phyloP scores from a whole-genome alignment of 805 yeast species.

The Brettanomyces bruxellensis region DNA sequence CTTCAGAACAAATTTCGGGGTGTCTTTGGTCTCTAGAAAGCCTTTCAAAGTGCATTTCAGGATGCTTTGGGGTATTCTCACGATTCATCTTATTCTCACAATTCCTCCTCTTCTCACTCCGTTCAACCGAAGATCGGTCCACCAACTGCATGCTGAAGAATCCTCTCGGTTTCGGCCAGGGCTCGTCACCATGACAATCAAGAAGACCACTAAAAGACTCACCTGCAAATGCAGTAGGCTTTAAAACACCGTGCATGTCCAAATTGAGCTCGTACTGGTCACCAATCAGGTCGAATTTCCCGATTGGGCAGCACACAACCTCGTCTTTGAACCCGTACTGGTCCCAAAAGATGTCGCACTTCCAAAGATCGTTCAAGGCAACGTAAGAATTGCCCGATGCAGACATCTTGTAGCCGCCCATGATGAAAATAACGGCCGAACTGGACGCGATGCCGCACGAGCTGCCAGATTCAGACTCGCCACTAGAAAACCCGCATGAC shows the following conservation, averaged over 20 bases:
- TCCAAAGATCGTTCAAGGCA: conserved; percentile 28
- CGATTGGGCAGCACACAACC: conserved; percentile 22
- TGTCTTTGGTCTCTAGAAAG: too few species aligned
- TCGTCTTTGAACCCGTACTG: conserved; percentile 23
- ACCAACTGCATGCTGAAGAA: conserved; percentile 18
- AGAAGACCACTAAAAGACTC: neutral
- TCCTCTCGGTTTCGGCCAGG: conserved; percentile 26
- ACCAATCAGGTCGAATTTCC: conserved; percentile 19
- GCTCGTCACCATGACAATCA: neutral
- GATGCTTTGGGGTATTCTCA: neutral
- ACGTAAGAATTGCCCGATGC: conserved; percentile 21
- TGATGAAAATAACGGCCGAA: conserved; percentile 30
- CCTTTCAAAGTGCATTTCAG: neutral
- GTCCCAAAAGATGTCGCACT: conserved; percentile 25
- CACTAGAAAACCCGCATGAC: neutral
- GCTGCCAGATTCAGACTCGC: neutral
- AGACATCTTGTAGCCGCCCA: conserved; percentile 39
- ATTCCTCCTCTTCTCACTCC: neutral
- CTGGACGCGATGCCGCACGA: conserved; percentile 1
- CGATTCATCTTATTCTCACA: too few species aligned
- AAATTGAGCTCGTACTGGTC: conserved; percentile 4
- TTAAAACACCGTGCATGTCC: conserved; percentile 16
- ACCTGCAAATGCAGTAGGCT: conserved; percentile 8
- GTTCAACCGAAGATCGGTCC: conserved; percentile 2
- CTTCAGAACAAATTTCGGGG: too few species aligned